Evolutionary conservation across 768 basidiomycete genomes (phyloP), one percentile per base, ranked within the genome.

Genomic region (Termitomyces sp.): DNA sequence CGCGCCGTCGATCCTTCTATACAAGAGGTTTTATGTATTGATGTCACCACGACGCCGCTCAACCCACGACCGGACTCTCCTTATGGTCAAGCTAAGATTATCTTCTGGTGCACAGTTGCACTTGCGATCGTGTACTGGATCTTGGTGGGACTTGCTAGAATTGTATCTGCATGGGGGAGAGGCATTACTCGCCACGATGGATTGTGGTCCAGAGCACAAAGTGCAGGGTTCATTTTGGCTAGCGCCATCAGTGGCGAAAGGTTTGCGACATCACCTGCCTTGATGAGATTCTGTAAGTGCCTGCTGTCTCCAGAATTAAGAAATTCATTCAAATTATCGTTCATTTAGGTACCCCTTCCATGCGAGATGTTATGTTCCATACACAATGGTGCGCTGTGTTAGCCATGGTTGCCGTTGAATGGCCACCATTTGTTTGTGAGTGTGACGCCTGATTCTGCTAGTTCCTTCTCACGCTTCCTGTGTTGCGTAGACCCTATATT

Each of bases 231-330:
- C 65, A 88, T 98, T 65, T 74, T 96, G 42, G 91, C 93, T 20
- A 95, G 95, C 73, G 93, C 95, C 0, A 84, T 96, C 64, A 95
- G 94, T 57, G 97, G 96, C 6, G 94, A 95, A 70, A 82, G 91
- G 39, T 78, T 98, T 39, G 86, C 93, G 4, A 83, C 87, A 27
- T 89, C 88, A 20, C 92, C 93, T 16, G 92, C 93, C 0, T 77
- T 98, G 54, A 81, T 97, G 75, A 79, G 95, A 54, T 98, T 95
- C 68, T 87, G 94, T 94, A 69, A 68, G 91, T 77, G 34, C 42
- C 61, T 54, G 8, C 3, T 50, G 27, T 46, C 50, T 56, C 47
- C 45, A 39, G 54, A 56, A 16, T 41, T 48, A 31, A 34, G 61
- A 31, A 34, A 36, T 37, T 52, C 50, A 41, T 54, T 24, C 56